Evolutionary conservation across 305 asterid genomes (phyloP).

Genomic region (Rubia tinctorum): DNA sequence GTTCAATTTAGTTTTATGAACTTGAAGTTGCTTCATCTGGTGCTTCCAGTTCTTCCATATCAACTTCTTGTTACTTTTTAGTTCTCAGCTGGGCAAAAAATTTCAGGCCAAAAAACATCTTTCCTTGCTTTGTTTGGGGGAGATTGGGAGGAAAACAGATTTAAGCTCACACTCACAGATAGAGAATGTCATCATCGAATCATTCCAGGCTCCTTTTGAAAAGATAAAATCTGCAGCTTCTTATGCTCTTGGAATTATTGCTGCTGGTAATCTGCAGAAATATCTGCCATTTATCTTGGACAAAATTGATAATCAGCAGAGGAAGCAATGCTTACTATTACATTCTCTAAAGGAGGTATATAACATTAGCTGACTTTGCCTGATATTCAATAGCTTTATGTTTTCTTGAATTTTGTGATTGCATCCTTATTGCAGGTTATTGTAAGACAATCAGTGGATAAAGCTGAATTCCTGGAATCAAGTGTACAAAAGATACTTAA

Average conservation of each 20-base stretch:
- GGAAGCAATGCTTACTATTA: constrained; percentile 91
- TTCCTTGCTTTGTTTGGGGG: constrained; percentile 94
- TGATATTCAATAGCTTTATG: constrained; percentile 1
- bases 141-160: constrained; percentile 98
- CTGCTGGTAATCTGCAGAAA: constrained; percentile 92
- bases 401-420: constrained; percentile 15
- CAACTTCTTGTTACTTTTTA: neutral
- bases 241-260: constrained; percentile 98
- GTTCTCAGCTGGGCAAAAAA: constrained; percentile 1
- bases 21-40: neutral
- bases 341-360: constrained; percentile 97
- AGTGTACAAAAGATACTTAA: constrained; percentile 91
- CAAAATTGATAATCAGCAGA: constrained; percentile 99
- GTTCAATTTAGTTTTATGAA: neutral
- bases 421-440: constrained; percentile 62
- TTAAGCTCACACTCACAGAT: constrained; percentile 82
- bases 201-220: constrained; percentile 98
- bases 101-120: constrained; percentile 92
- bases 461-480: constrained; percentile 93
- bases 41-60: neutral
- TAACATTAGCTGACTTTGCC: constrained; percentile 1
- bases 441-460: constrained; percentile 97
- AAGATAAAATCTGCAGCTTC: constrained; percentile 99
- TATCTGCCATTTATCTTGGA: constrained; percentile 95
- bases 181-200: constrained; percentile 88